Percentiles rank a stretch among this genome's conserved stretches.
These are phyloP conservation scores for Apiospora phragmitis DNA, from an alignment of 2,329 filamentous ascomycete species.

Conservation along the genomic window DNA sequence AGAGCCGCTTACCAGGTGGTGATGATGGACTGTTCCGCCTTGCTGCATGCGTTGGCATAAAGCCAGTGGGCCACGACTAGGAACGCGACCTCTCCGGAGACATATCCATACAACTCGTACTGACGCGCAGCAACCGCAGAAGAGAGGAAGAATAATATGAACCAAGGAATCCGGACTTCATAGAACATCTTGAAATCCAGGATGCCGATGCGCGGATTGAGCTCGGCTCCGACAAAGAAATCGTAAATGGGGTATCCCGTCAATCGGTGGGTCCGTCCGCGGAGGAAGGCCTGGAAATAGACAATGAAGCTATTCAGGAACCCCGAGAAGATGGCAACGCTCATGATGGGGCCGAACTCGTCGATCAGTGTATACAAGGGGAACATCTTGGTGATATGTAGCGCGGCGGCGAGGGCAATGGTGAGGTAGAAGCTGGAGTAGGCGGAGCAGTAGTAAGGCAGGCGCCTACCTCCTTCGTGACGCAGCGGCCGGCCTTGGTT, in stretches of 20 bases:
- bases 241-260: slow-evolving; percentile 82
- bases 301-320: slow-evolving; percentile 81
- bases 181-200: slow-evolving; percentile 97
- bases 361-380: slow-evolving; percentile 90
- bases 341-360: slow-evolving; percentile 90
- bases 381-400: slow-evolving; percentile 85
- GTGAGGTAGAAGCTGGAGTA: slow-evolving; percentile 86
- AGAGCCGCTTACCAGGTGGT: slow-evolving; percentile 65
- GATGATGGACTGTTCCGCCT: slow-evolving; percentile 88
- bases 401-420: slow-evolving; percentile 63
- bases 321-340: slow-evolving; percentile 90
- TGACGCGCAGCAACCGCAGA: slow-evolving; percentile 77
- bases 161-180: slow-evolving; percentile 91
- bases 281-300: slow-evolving; percentile 81
- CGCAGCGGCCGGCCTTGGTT: slow-evolving; percentile 84
- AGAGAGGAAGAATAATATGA: slow-evolving; percentile 78
- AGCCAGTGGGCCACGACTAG: slow-evolving; percentile 86
- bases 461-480: slow-evolving; percentile 79
- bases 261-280: slow-evolving; percentile 88
- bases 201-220: slow-evolving; percentile 83
- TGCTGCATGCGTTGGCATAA: slow-evolving; percentile 88
- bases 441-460: slow-evolving; percentile 92
- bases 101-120: slow-evolving; percentile 81
- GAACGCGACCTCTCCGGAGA: slow-evolving; percentile 80
- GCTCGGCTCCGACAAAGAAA: slow-evolving; percentile 90